Evolutionary conservation across 2,329 filamentous ascomycete genomes (phyloP).

Genomic region (Aspergillus pseudoglaucus): DNA sequence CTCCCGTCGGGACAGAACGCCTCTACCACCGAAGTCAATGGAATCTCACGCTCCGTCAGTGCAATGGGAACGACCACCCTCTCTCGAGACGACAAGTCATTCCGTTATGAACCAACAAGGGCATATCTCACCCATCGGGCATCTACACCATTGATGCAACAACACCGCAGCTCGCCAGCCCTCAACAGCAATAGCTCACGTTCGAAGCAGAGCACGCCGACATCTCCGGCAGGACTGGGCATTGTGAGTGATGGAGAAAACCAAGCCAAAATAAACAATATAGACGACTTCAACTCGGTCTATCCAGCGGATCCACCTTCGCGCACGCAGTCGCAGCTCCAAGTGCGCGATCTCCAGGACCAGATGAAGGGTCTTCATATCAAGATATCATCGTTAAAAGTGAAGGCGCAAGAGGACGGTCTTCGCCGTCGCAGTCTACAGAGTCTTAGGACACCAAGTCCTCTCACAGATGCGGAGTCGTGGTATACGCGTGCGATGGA

Average conservation of each 20-base stretch:
- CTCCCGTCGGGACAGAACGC: constrained; percentile 36
- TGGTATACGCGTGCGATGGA: constrained; percentile 43
- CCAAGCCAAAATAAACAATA: constrained; percentile 19
- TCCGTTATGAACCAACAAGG: constrained; percentile 25
- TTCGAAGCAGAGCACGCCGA: constrained; percentile 10
- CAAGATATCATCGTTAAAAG: constrained; percentile 72
- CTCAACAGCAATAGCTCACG: constrained; percentile 4
- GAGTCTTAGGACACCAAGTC: constrained; percentile 67
- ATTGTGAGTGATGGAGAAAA: constrained; percentile 18
- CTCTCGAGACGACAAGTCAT: constrained; percentile 28
- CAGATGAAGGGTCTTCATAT: constrained; percentile 82
- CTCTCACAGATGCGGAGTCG: constrained; percentile 67
- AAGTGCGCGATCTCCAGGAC: constrained; percentile 68
- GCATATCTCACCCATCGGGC: constrained; percentile 27
- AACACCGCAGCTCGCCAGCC: neutral
- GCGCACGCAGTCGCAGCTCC: constrained; percentile 65
- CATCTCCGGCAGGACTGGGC: constrained; percentile 20
- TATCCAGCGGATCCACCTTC: constrained; percentile 45
- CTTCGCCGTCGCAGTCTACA: constrained; percentile 70
- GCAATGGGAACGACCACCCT: constrained; percentile 41
- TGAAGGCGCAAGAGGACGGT: constrained; percentile 72
- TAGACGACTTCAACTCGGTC: constrained; percentile 30
- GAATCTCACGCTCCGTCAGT: constrained; percentile 56
- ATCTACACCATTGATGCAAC: constrained; percentile 36
- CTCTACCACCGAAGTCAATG: constrained; percentile 31